Base-by-base conservation (phyloP, 345 rosid species). In the Euphorbia peplus region DNA sequence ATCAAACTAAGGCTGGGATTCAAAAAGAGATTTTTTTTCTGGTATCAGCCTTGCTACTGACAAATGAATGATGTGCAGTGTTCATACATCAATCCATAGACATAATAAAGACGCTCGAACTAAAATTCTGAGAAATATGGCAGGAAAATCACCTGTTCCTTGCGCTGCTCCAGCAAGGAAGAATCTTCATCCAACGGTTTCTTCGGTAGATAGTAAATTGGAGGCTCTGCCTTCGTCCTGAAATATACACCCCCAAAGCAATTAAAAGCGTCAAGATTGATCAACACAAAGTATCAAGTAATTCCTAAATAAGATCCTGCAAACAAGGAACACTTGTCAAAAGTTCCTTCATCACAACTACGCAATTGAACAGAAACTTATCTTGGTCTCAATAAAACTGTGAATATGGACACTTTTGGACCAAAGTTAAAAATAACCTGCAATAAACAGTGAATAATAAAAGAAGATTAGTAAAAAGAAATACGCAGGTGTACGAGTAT, bases 401-500 rank as follows among this genome's bases (percentile, higher is more conserved):
- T 88, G 92, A 90, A 90, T 90, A 90, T 88, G 93, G 89, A 95
- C 85, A 91, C 98, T 88, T 87, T 85, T 84, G 88, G 97, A 95
- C 99, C 92, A 86, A 87, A 93, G 84, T 82, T 85, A 88, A 91
- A 91, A 87, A 79, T 88, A 95, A 95, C 96, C 98, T 95, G 99
- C 97, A 81, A 56, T 56, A 44, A n/a, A 42, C 32, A 66, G 70
- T 53, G 29, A 62, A 44, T 11, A 47, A 54, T 8, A 28, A 55
- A 50, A 77, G 57, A 32, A 70, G 4, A 76, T 64, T 68, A 78
- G 42, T 8, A 55, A 12, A 3, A 72, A 5, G 14, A 52, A 57
- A 48, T 4, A 47, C 18, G 16, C 14, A 44, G 14, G 50, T n/a
- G 14, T 44, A 10, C 12, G 4, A 12, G 50, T 44, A 3, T 39